Evolutionary conservation across 1,139 yeast species (phyloP).

Genomic region (Zhuliangozyma blackwelliae): DNA sequence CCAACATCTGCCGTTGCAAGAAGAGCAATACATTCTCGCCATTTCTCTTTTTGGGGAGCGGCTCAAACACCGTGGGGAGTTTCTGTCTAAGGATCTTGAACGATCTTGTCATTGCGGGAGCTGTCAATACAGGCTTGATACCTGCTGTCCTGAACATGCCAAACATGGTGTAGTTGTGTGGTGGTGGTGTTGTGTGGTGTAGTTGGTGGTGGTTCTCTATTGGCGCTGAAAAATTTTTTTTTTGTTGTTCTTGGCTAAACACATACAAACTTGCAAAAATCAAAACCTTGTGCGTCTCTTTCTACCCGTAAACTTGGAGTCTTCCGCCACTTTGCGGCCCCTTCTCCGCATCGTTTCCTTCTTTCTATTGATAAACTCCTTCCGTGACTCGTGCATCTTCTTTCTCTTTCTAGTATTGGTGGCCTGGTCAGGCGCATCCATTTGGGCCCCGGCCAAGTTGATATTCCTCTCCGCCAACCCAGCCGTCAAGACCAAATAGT

Average conservation of each 20-base stretch:
- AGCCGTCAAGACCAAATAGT: slow-evolving; percentile 84
- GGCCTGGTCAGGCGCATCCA: slow-evolving; percentile 55
- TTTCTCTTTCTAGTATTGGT: slow-evolving; percentile 43
- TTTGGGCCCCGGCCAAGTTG: slow-evolving; percentile 74
- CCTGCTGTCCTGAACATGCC: too few relatives aligned
- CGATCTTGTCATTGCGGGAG: too few relatives aligned
- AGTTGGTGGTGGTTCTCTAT: too few relatives aligned
- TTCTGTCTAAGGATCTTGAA: slow-evolving; percentile 1
- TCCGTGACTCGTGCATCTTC: slow-evolving; percentile 66
- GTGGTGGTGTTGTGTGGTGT: too few relatives aligned
- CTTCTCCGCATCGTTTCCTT: slow-evolving; percentile 90
- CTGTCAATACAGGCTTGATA: too few relatives aligned
- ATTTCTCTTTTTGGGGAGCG: slow-evolving; percentile 47
- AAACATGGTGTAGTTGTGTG: too few relatives aligned
- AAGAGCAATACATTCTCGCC: slow-evolving; percentile 48
- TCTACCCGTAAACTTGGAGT: slow-evolving; percentile 90
- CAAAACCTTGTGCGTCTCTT: slow-evolving; percentile 83
- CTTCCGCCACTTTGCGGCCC: slow-evolving; percentile 85
- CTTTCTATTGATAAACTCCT: slow-evolving; percentile 83
- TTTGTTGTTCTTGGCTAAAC: slow-evolving; percentile 4
- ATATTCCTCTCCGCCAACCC: slow-evolving; percentile 69
- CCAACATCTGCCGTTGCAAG: slow-evolving; percentile 46
- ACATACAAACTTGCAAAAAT: neutral
- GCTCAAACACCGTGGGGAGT: slow-evolving; percentile 45
- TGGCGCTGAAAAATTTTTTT: neutral